Conservation (phyloP, 768 basidiomycete species). For the Termitomyces sp. region DNA sequence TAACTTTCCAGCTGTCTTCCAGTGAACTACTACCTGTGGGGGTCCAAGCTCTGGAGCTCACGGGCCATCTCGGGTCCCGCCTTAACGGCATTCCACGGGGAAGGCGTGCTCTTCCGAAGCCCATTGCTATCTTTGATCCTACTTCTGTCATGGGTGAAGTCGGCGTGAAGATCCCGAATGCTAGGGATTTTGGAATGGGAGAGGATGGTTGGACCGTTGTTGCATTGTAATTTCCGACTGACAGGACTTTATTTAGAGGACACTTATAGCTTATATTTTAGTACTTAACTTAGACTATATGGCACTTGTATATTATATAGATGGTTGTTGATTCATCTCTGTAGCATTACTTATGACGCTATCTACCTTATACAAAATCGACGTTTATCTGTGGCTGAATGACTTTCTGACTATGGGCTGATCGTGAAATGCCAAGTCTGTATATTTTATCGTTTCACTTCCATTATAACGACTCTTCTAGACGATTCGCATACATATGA, state of each 20-base stretch:
- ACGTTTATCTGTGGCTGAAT: not conserved
- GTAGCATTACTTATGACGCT: not conserved
- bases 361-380: not conserved
- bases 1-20: slow-evolving; percentile 10
- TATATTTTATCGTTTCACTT: not conserved
- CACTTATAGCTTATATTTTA: not conserved
- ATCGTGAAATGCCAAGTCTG: not conserved
- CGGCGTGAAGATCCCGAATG: slow-evolving; percentile 6
- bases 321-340: not conserved
- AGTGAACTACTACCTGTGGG: not conserved
- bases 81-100: slow-evolving; percentile 6
- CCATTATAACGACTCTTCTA: not conserved
- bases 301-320: not conserved
- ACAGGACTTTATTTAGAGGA: not conserved
- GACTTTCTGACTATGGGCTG: not conserved
- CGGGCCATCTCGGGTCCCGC: not conserved
- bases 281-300: not conserved
- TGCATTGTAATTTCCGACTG: not conserved
- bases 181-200: slow-evolving; percentile 16
- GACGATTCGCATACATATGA: not conserved
- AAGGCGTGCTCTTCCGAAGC: slow-evolving; percentile 8
- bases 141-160: slow-evolving; percentile 6
- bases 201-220: slow-evolving; percentile 14
- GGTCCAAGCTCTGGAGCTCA: not conserved
- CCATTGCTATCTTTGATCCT: slow-evolving; percentile 2